Evolutionary conservation across 331 rosid genomes (phyloP).

Genomic region (Arachis monticola): DNA sequence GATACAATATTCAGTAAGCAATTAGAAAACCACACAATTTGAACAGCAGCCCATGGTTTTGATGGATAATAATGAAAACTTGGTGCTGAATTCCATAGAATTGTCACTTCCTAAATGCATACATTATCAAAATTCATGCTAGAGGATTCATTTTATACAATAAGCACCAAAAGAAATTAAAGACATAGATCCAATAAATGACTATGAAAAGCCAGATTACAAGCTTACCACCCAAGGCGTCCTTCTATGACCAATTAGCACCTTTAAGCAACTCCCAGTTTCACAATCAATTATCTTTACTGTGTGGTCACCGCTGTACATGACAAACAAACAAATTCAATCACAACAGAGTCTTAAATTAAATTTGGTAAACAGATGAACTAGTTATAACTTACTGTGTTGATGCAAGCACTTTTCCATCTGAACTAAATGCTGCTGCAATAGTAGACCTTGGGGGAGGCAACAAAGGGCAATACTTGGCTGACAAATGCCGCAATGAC

Average conservation of each 20-base stretch:
- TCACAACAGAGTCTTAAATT: constrained; percentile 13
- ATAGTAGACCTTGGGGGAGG: constrained; percentile 98
- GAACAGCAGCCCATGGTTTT: background rate
- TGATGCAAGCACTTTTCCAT: constrained; percentile 95
- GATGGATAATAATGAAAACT: constrained; percentile 24
- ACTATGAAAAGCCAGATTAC: constrained; percentile 20
- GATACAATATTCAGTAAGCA: constrained; percentile 14
- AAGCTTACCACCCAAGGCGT: constrained; percentile 99
- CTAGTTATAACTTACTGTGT: constrained; percentile 74
- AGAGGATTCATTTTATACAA: constrained; percentile 9
- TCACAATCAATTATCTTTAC: constrained; percentile 92
- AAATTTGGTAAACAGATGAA: constrained; percentile 28
- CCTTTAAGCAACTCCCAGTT: constrained; percentile 94
- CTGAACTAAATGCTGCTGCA: constrained; percentile 97
- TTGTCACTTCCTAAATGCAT: constrained; percentile 1
- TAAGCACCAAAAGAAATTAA: background rate
- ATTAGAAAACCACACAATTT: background rate
- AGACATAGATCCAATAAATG: constrained; percentile 26
- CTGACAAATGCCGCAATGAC: constrained; percentile 83
- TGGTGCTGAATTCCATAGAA: constrained; percentile 1
- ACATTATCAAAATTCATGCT: constrained; percentile 26
- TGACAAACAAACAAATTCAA: constrained; percentile 38
- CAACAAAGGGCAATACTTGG: constrained; percentile 84
- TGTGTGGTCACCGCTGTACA: constrained; percentile 91
- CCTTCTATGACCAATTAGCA: constrained; percentile 89